These are phyloP conservation scores for Alternaria tenuissima DNA, from an alignment of 2,329 filamentous ascomycete genomes.

Conservation along the genomic window DNA sequence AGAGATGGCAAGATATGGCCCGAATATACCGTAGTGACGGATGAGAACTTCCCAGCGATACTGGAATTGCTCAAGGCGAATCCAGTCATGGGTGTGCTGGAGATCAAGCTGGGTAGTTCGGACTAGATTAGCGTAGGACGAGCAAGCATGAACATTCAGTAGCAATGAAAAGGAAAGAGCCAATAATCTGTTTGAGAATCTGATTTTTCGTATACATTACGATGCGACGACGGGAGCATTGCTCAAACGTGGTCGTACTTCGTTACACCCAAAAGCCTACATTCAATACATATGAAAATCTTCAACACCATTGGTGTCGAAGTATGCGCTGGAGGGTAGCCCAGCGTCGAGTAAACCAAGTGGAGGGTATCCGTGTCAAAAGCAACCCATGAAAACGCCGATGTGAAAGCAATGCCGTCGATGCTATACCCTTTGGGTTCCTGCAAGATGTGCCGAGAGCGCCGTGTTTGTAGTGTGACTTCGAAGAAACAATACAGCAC, in stretches of 20 bases:
- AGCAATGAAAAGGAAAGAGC: not conserved
- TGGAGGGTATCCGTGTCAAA: conserved; percentile 45
- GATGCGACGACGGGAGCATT: not conserved
- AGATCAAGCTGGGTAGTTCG: conserved; percentile 41
- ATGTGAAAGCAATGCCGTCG: conserved; percentile 8
- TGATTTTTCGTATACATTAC: not conserved
- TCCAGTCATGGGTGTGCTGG: conserved; percentile 40
- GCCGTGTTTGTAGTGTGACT: conserved; percentile 6
- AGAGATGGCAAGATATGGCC: conserved; percentile 46
- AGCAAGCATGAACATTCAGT: not conserved
- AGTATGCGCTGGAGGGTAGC: not conserved
- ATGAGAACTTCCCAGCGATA: conserved; percentile 40
- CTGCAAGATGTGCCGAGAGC: conserved; percentile 4
- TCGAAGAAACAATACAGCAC: not conserved
- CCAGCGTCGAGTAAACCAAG: conserved; percentile 23
- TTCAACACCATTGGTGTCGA: not conserved
- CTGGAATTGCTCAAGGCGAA: conserved; percentile 40
- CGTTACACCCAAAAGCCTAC: conserved; percentile 6
- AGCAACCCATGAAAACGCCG: conserved; percentile 29
- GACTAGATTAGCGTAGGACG: not conserved
- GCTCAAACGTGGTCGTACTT: conserved; percentile 1
- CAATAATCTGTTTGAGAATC: not conserved
- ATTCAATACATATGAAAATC: conserved; percentile 2
- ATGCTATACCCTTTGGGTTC: not conserved
- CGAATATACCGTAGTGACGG: conserved; percentile 45